Base-by-base conservation (phyloP, 305 asterid genomes). In the Fraxinus nigra region DNA sequence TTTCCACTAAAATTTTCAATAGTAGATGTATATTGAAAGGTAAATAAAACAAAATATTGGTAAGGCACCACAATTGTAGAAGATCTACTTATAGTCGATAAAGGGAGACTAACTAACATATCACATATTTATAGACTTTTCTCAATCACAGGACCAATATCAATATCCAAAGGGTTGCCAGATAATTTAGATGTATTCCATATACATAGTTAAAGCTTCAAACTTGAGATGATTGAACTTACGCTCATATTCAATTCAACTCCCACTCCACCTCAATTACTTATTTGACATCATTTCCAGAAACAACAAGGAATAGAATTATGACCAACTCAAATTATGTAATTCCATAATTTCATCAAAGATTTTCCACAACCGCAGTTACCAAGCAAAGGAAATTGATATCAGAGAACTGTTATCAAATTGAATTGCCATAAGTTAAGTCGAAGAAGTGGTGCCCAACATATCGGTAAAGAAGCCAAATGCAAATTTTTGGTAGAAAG, bases 11-110 rank as follows among this genome's bases (percentile, higher is more conserved):
- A 82, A 72, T 46, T 54, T 73, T 72, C 20, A 14, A 61, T 34
- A 81, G 69, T 67, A 56, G 80, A 79, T 30, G 75, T 46, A 35
- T 70, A 76, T 54, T 54, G 28, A 26, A 59, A 69, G 26, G 78
- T 28, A 40, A 40, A 40, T 40, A 40, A 40, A 40, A 40, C 13
- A 72, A 63, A 26, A 5, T 33, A 1, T 1, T 32, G 32, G n/a
- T 2, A 4, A 18, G 26, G 46, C 35, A 18, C 69, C 63, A 43
- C 14, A 40, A 40, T 40, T 40, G 14, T 10, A 51, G 46, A 51
- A 69, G 38, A 16, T 38, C 20, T 65, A 67, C 40, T 26, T 7
- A 8, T 30, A 18, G 37, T 48, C 59, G 24, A 75, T 48, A 10
- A 82, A 26, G 38, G 9, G 65, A 48, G 35, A 9, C 40, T 61